Conservation (phyloP, 2,329 filamentous ascomycete species). For the Colletotrichum sp. region DNA sequence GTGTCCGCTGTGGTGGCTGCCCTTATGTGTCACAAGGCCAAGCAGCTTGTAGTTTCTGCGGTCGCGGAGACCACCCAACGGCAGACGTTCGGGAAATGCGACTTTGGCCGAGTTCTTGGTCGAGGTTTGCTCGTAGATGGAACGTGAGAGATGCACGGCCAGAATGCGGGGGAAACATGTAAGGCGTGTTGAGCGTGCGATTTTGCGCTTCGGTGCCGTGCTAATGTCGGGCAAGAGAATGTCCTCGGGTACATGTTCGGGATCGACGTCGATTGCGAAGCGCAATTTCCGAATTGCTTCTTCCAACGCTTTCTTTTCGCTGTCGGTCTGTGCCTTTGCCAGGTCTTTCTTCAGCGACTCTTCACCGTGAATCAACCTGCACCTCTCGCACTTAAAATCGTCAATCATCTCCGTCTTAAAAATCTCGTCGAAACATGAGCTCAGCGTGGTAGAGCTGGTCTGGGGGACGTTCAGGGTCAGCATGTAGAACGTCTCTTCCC, state of each 20-base stretch:
- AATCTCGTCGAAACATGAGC: conserved; percentile 89
- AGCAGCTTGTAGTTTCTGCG: conserved; percentile 84
- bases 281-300: conserved; percentile 56
- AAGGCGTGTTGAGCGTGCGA: conserved; percentile 87
- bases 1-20: conserved; percentile 93
- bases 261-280: conserved; percentile 76
- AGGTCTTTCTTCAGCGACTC: conserved; percentile 67
- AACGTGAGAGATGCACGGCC: conserved; percentile 89
- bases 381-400: conserved; percentile 95
- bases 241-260: conserved; percentile 76
- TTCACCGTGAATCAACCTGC: conserved; percentile 82
- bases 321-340: conserved; percentile 56
- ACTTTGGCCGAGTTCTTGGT: conserved; percentile 96
- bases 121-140: conserved; percentile 85
- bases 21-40: conserved; percentile 91
- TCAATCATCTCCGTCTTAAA: conserved; percentile 97
- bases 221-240: conserved; percentile 77
- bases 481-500: conserved; percentile 86
- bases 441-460: conserved; percentile 79
- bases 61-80: conserved; percentile 79
- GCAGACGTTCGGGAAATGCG: conserved; percentile 84
- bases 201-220: conserved; percentile 79
- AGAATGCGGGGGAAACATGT: conserved; percentile 88
- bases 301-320: conserved; percentile 63
- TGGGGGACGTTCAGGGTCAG: conserved; percentile 92